Base-by-base conservation (phyloP, 768 basidiomycete species). In the Calocera viscosa region DNA sequence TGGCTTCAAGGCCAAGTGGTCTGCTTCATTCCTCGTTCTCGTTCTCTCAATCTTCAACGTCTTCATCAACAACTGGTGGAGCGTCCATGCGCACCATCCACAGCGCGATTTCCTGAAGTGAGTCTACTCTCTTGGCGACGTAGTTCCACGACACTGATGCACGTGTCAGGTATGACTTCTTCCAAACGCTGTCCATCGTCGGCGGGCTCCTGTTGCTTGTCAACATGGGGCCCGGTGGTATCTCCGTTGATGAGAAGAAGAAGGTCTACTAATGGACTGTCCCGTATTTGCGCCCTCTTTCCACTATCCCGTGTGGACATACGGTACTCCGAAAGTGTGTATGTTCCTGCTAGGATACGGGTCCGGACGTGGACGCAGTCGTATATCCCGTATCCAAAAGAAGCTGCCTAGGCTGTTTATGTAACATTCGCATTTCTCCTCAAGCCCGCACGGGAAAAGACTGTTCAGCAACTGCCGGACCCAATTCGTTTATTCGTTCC, bases 1-100 rank as follows among this genome's bases (percentile, higher is more conserved):
- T 69, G 96, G 96, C 49, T 98, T 97, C 86, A 98, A 98, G 79
- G 95, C 96, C 72, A 98, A 97, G 79, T 96, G 94, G 91, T 93
- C 91, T 16, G 95, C 95, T 1, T 85, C 87, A 14, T 98, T 98
- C 86, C 84, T 99, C 68, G 94, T 97, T 68, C 77, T 96, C 70
- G 82, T 94, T 2, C 78, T 99, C 73, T 91, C 90, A 74, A 76
- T 91, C 72, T 97, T 98, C 87, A 99, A 99, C 75, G 93, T 95
- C 35, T 91, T 95, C 72, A 91, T 90, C 77, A 99, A 99, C 82
- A 96, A 97, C 78, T 99, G 91, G 90, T 99, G 95, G 95, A 87
- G 84, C 71, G 87, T 98, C 26, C 88, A 93, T 76, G 84, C 87
- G 49, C 85, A 87, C 49, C 96, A 98, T 76, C 95, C 95, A 70